Evolutionary conservation across 1,139 yeast genomes (phyloP).

Genomic region (Scheffersomyces parashehatae): DNA sequence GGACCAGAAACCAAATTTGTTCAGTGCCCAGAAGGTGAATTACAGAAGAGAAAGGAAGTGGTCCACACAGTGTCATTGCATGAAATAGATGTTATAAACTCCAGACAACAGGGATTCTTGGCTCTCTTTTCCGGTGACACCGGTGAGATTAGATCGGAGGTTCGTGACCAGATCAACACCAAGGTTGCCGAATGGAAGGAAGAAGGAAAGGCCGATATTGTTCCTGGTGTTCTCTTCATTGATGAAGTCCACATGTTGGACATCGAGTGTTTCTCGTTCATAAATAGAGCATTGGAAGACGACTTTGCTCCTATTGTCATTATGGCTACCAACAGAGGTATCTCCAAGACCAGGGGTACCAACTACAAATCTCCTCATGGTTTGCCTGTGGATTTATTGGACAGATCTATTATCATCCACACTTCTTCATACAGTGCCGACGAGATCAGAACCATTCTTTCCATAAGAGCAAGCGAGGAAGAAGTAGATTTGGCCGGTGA

Average conservation of each 20-base stretch:
- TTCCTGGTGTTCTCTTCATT: slow-evolving; percentile 97
- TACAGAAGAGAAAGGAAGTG: slow-evolving; percentile 91
- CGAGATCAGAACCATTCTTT: slow-evolving; percentile 81
- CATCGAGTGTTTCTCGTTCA: slow-evolving; percentile 92
- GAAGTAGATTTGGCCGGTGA: slow-evolving; percentile 84
- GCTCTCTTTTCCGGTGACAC: slow-evolving; percentile 97
- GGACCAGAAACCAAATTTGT: slow-evolving; percentile 98
- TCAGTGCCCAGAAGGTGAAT: slow-evolving; percentile 98
- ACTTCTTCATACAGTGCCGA: slow-evolving; percentile 75
- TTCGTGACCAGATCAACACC: slow-evolving; percentile 93
- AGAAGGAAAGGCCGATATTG: slow-evolving; percentile 97
- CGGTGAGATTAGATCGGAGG: slow-evolving; percentile 94
- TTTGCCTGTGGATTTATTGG: slow-evolving; percentile 89
- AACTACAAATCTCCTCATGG: slow-evolving; percentile 96
- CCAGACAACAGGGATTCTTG: slow-evolving; percentile 95
- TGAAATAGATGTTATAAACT: slow-evolving; percentile 97
- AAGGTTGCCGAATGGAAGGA: slow-evolving; percentile 99
- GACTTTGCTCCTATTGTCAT: slow-evolving; percentile 96
- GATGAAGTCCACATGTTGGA: slow-evolving; percentile 99
- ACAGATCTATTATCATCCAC: slow-evolving; percentile 89
- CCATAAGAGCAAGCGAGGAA: slow-evolving; percentile 94
- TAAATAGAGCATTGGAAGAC: slow-evolving; percentile 95
- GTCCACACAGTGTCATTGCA: slow-evolving; percentile 96
- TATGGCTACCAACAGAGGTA: slow-evolving; percentile 98
- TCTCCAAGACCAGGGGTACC: slow-evolving; percentile 90